Base-by-base conservation (phyloP, 2,329 filamentous ascomycete genomes). In the Nemania sp. region DNA sequence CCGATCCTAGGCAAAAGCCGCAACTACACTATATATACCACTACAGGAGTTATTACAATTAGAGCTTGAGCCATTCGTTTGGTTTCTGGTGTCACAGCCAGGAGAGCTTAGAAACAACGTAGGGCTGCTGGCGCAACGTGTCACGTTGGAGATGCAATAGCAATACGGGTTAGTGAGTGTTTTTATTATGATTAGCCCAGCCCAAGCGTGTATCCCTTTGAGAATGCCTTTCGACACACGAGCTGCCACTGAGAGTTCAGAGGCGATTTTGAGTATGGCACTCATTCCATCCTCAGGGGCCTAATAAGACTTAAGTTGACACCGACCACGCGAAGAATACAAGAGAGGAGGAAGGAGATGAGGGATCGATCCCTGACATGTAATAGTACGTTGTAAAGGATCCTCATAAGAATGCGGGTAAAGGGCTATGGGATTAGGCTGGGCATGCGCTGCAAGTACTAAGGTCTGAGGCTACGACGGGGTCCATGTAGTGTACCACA, bases 181-280 rank as follows among this genome's bases (percentile, higher is more conserved):
- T 73, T 73, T 68, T 73, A 70, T 72, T 70, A 69, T 68, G 60
- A 66, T 70, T 67, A 55, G 56, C 62, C 59, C 60, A 62, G 56
- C 52, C 53, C 35, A 56, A 53, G 61, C 45, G 15, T 53, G 45
- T 58, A 61, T 41, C 68, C 64, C 35, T 49, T 24, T 59, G 62
- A 64, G 61, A 64, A 68, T 56, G 67, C 41, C 55, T 45, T 57
- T 45, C 41, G 45, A 66, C 58, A 66, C 63, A 56, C 20, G 55
- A 58, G 62, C 56, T 53, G 59, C 57, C 65, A 54, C 54, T 45
- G 22, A 62, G 54, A 54, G 32, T 59, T 59, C 24, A 59, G 35
- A 55, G 55, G 43, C n/a, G 56, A 27, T 29, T 53, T 54, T 56
- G 35, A 60, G 54, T 47, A 62, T 63, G 61, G 52, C 60, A 55